Evolutionary conservation across 1,139 yeast species (phyloP), one percentile per base, ranked within the genome.

Genomic region (Candida glucosophila): DNA sequence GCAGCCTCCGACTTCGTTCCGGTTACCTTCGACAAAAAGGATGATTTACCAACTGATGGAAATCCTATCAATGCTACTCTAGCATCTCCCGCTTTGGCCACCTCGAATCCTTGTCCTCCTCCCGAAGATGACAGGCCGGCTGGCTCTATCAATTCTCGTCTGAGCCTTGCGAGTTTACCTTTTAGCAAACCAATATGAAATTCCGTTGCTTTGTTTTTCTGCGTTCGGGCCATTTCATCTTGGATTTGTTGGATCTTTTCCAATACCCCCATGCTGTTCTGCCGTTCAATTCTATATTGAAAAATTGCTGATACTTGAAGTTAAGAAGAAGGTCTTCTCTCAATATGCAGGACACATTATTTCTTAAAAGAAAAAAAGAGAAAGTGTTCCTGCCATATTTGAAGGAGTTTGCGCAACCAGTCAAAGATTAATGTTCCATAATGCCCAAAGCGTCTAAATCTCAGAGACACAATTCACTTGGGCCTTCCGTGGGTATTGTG

Each of bases 1-100:
- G 98, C 98, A 28, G 93, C 82, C 49, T 86, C 97, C 1, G 95
- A 81, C 52, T 85, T 83, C 4, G 97, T 90, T 43, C 81, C 81
- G 22, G 98, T 90, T 29, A 90, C 82, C 47, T 83, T 77, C 13
- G 83, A 76, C 32, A 90, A 62, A 38, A 90, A 73, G 2, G 95
- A 83, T 2, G 96, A 86, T 49, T 90, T 90, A 52, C 98, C 98
- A 14, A 90, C 98, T 3, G 96, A 86, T 7, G 98, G 98, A 52
- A 88, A 90, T 26, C 98, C 98, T 54, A 90, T 88, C 29, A 90
- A 63, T 11, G 93, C 93, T 2, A 85, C 95, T 38, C 98, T 67
- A 1, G 97, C 97, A 62, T 88, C 96, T 15, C 98, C 98, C 17
- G 92, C 81, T 49, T 90, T 90, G 28, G 88, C 77, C 4, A 90